A percentile compares a stretch with the other conserved stretches of the same genome.
These are phyloP conservation scores for Aechmea fasciata DNA, from an alignment of 176 grass and related monocot species.

Conservation along the genomic window DNA sequence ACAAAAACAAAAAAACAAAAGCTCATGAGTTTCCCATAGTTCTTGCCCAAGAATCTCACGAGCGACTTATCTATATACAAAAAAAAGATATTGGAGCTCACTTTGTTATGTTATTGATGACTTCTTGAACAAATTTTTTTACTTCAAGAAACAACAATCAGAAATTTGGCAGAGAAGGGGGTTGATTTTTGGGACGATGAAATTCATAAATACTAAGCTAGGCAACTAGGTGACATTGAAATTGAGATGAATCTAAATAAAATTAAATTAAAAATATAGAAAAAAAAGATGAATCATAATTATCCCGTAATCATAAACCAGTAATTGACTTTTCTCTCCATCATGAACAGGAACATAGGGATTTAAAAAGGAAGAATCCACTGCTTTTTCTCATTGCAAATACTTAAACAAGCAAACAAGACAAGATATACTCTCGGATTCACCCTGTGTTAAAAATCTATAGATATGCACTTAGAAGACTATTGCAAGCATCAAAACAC, in stretches of 20 bases:
- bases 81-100: too few species aligned
- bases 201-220: too few species aligned
- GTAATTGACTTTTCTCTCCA: too few species aligned
- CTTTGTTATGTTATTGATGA: too few species aligned
- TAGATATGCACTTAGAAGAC: constrained; percentile 1
- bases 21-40: not conserved
- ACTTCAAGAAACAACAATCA: too few species aligned
- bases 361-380: not conserved
- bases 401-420: not conserved
- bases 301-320: not conserved
- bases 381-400: constrained; percentile 1
- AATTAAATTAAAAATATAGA: too few species aligned
- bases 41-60: not conserved
- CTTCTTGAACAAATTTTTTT: too few species aligned
- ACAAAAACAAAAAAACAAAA: not conserved
- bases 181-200: too few species aligned
- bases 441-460: not conserved
- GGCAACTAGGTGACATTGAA: too few species aligned
- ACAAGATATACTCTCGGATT: not conserved
- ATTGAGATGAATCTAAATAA: too few species aligned
- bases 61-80: too few species aligned
- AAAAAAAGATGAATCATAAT: not conserved
- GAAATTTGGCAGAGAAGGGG: too few species aligned
- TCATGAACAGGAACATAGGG: not conserved
- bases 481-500: constrained; percentile 7